Evolutionary conservation across 139 green algal species (phyloP).

Genomic region (Desmodesmus armatus): DNA sequence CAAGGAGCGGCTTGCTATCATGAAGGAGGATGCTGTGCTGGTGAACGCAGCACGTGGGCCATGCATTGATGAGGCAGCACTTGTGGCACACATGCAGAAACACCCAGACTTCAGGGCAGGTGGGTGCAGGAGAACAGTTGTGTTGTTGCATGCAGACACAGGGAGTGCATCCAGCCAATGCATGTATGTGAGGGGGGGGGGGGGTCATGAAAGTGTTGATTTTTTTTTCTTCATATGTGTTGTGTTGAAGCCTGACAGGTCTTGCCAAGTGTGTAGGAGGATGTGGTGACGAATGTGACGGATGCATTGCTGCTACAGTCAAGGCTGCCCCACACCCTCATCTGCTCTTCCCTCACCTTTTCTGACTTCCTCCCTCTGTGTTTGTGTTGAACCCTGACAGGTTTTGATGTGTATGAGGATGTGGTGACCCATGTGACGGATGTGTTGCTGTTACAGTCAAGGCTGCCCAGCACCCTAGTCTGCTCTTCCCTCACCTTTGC

Average conservation of each 20-base stretch:
- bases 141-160: background rate
- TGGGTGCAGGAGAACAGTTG: conserved; percentile 24
- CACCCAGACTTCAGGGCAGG: conserved; percentile 92
- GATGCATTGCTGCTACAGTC: no score
- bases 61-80: conserved; percentile 92
- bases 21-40: conserved; percentile 95
- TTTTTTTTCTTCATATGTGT: no score
- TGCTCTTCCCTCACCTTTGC: no score
- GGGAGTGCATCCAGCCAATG: no score
- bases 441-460: no score
- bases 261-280: no score
- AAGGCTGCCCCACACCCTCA: conserved; percentile 80
- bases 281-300: no score
- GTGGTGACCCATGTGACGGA: no score
- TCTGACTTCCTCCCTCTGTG: no score
- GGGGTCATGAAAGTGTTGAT: background rate
- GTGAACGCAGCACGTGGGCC: conserved; percentile 95
- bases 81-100: conserved; percentile 93
- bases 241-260: no score
- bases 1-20: conserved; percentile 86
- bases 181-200: no score
- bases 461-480: no score
- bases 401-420: conserved; percentile 74
- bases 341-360: background rate
- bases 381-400: background rate